These are phyloP conservation scores for Bretschneidera sinensis DNA, from an alignment of 345 rosid species.

Conservation along the genomic window DNA sequence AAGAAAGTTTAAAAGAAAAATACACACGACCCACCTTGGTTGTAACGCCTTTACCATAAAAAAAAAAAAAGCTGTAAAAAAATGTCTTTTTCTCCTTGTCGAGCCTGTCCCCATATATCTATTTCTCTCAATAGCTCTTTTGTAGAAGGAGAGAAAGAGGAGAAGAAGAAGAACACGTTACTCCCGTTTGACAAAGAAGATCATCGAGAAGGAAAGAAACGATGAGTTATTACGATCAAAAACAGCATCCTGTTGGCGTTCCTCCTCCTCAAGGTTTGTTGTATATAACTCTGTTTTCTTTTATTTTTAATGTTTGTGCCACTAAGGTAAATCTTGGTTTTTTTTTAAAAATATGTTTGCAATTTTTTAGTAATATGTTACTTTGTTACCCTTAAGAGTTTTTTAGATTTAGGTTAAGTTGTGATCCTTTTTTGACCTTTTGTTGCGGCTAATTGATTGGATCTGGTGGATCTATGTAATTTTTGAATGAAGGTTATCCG, in stretches of 20 bases:
- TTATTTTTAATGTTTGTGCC: conserved; percentile 22
- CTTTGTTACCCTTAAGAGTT: too few species aligned
- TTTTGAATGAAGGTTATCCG: conserved; percentile 63
- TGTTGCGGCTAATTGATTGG: conserved; percentile 1
- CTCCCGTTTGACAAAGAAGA: background rate
- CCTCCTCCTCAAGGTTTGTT: conserved; percentile 86
- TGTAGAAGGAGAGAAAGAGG: background rate
- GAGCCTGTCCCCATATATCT: too few species aligned
- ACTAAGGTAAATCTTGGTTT: background rate
- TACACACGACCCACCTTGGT: background rate
- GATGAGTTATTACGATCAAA: conserved; percentile 89
- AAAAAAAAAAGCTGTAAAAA: too few species aligned
- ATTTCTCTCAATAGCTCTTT: too few species aligned
- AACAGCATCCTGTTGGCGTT: conserved; percentile 80
- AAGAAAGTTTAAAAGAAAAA: too few species aligned
- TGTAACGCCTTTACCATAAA: background rate
- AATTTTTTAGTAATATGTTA: background rate
- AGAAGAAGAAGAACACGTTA: too few species aligned
- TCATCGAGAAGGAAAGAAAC: background rate
- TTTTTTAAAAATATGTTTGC: conserved; percentile 29
- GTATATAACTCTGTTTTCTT: background rate
- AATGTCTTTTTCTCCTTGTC: background rate
- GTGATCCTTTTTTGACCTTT: background rate
- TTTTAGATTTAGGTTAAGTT: background rate
- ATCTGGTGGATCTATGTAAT: conserved; percentile 17